Percentiles rank a stretch among this genome's conserved stretches.
These are phyloP conservation scores for Sodiomyces alkalinus DNA, from an alignment of 2,329 filamentous ascomycete genomes.

Conservation along the genomic window DNA sequence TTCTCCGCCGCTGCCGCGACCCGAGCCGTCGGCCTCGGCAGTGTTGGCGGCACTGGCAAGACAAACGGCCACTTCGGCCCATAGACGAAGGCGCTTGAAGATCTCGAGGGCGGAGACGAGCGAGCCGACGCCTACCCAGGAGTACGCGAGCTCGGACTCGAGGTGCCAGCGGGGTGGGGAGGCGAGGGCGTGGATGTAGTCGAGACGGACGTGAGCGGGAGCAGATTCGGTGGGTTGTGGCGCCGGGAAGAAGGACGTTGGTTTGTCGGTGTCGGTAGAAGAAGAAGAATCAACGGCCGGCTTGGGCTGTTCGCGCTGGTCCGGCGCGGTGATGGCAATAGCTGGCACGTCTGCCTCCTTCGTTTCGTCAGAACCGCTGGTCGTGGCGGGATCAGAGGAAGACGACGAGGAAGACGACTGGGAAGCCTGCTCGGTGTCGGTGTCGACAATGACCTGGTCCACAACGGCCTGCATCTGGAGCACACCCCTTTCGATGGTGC, in stretches of 20 bases:
- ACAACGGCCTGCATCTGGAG: conserved; percentile 90
- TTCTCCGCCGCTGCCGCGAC: conserved; percentile 45
- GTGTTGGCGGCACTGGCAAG: conserved; percentile 48
- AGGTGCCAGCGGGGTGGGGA: conserved; percentile 87
- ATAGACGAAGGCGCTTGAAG: conserved; percentile 83
- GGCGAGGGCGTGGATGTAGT: conserved; percentile 70
- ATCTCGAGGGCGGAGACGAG: conserved; percentile 85
- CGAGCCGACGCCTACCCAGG: conserved; percentile 84
- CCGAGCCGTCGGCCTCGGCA: conserved; percentile 46
- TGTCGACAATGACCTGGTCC: conserved; percentile 88
- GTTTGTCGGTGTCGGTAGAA: conserved; percentile 24
- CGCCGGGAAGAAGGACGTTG: conserved; percentile 69
- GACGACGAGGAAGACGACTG: conserved; percentile 14
- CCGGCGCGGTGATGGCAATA: conserved; percentile 28
- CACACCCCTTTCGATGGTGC: conserved; percentile 79
- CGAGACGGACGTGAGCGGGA: conserved; percentile 57
- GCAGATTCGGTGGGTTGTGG: conserved; percentile 66
- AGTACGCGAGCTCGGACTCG: conserved; percentile 78
- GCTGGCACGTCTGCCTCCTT: conserved; percentile 22
- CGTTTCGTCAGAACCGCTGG: too few species aligned
- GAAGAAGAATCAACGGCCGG: conserved; percentile 5
- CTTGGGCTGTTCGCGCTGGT: conserved; percentile 10
- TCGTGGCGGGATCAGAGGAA: too few species aligned
- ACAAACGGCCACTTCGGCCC: conserved; percentile 89
- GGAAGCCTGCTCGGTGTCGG: conserved; percentile 26